A percentile compares a stretch with the other conserved stretches of the same genome.
Evolutionary conservation across 768 basidiomycete species (phyloP).

Genomic region (Suillus subaureus): DNA sequence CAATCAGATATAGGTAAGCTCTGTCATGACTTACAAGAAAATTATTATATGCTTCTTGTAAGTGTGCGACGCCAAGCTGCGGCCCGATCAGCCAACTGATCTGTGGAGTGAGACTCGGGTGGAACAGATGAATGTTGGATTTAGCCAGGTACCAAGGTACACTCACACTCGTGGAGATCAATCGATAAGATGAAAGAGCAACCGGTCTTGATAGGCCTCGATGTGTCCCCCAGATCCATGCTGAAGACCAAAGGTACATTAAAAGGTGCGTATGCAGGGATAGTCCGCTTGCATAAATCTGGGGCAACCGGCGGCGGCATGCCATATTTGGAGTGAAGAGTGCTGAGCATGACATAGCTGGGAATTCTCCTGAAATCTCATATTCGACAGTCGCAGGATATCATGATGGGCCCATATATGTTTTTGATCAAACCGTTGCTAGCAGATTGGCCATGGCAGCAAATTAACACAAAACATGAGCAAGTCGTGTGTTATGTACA

Average conservation of each 20-base stretch:
- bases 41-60: neutral
- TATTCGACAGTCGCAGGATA: neutral
- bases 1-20: neutral
- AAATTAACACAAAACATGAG: neutral
- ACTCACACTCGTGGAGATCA: neutral
- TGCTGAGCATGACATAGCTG: neutral
- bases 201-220: neutral
- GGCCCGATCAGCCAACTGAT: constrained; percentile 2
- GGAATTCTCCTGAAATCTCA: neutral
- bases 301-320: neutral
- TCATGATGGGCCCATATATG: neutral
- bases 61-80: neutral
- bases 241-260: neutral
- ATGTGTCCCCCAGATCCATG: neutral
- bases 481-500: neutral
- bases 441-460: neutral
- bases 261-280: neutral
- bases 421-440: constrained; percentile 4
- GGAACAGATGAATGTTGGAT: neutral
- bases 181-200: constrained; percentile 2
- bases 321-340: neutral
- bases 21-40: neutral
- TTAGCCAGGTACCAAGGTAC: neutral
- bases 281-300: neutral
- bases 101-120: constrained; percentile 2